Percentiles rank a stretch among this genome's conserved stretches.
phyloP scores from a whole-genome alignment of 179 eudicot species.

The Beta lomatogona region DNA sequence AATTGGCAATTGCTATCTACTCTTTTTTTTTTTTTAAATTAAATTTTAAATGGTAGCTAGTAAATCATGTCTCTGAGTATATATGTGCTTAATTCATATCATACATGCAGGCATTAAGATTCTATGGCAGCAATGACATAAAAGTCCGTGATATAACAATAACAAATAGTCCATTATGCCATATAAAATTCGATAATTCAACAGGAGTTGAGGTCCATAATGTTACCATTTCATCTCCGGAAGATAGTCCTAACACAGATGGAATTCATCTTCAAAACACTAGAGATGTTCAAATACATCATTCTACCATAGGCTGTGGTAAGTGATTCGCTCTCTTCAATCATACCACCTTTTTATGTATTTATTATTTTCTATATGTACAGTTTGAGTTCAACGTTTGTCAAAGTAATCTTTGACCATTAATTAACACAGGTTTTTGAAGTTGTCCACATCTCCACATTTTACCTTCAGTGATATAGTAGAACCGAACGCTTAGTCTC shows the following conservation, averaged over 20 bases:
- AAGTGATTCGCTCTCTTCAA: constrained; percentile 1
- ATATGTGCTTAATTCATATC: no score
- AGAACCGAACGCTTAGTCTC: no score
- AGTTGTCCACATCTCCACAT: no score
- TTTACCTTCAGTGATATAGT: no score
- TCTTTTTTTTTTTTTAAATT: neutral
- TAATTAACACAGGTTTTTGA: no score
- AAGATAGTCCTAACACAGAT: constrained; percentile 78
- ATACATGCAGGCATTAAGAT: constrained; percentile 64
- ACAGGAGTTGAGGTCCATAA: constrained; percentile 52
- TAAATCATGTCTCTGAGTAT: no score
- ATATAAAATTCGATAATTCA: constrained; percentile 75
- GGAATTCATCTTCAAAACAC: constrained; percentile 88
- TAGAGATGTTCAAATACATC: constrained; percentile 63
- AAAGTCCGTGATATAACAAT: constrained; percentile 62
- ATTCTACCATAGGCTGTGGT: constrained; percentile 72
- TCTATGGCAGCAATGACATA: constrained; percentile 58
- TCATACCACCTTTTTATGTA: no score
- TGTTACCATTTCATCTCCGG: constrained; percentile 69
- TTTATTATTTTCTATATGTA: no score
- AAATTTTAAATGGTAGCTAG: no score
- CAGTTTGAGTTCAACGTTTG: no score
- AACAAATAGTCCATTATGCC: constrained; percentile 70
- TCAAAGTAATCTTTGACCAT: no score
- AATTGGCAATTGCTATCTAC: no score